phyloP scores from a whole-genome alignment of 2,329 filamentous ascomycete genomes.

The Paraphaeosphaeria sporulosa region DNA sequence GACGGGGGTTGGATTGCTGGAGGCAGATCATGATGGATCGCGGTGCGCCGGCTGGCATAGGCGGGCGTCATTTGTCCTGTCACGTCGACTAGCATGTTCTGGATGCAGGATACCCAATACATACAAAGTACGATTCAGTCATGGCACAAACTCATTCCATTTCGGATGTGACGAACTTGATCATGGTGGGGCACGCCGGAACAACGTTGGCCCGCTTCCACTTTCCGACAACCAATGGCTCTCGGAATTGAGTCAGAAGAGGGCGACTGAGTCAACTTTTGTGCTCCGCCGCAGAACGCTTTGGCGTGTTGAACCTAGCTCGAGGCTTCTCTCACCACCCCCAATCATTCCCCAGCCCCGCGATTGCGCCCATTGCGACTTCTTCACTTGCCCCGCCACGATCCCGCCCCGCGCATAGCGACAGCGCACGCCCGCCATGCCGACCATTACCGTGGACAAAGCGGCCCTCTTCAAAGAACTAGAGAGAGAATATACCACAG shows the following conservation, averaged over 20 bases:
- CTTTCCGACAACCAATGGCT: conserved; percentile 11
- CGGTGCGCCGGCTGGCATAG: conserved; percentile 39
- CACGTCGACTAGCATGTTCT: conserved; percentile 29
- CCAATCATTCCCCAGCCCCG: too few species aligned
- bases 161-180: not conserved
- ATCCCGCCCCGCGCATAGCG: conserved; percentile 16
- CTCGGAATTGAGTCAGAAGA: conserved; percentile 15
- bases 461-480: conserved; percentile 93
- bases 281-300: conserved; percentile 2
- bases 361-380: conserved; percentile 5
- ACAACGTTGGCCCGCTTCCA: conserved; percentile 5
- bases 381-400: conserved; percentile 39
- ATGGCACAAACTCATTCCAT: not conserved
- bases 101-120: conserved; percentile 13
- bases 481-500: conserved; percentile 87
- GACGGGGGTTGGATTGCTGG: conserved; percentile 2
- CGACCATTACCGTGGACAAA: conserved; percentile 96
- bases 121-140: conserved; percentile 5
- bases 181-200: not conserved
- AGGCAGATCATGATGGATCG: conserved; percentile 11
- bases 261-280: conserved; percentile 4
- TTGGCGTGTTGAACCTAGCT: conserved; percentile 1
- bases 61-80: conserved; percentile 35
- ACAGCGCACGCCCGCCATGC: conserved; percentile 68
- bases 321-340: not conserved